Base-by-base conservation (phyloP, 495 filamentous ascomycete genomes). In the Lepraria neglecta region DNA sequence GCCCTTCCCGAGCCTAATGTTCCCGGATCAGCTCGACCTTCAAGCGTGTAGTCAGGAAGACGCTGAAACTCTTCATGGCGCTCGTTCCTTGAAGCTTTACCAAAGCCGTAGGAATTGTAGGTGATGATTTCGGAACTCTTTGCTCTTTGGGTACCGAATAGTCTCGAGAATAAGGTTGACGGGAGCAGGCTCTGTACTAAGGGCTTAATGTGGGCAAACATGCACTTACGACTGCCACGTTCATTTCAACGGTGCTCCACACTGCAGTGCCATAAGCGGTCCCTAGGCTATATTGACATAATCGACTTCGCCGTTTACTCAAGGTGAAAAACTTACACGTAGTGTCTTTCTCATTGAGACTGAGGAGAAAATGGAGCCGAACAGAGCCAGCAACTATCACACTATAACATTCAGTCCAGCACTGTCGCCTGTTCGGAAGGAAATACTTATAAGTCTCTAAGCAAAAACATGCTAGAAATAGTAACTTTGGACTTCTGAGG, bases 401-500 rank as follows among this genome's bases (percentile, higher is more conserved):
- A 40, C 53, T 56, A 42, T 0, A 0, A 10, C 0, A 3, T 11
- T 56, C 6, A 56, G 53, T 31, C 14, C 6, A 10, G n/a, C 0
- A 11, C 6, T 19, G 6, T 43, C 10, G 17, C 19, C 0, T 28
- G 31, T n/a, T n/a, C 33, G 1, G 12, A 40, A 40, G 6, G 9
- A 2, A 12, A 19, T 30, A 56, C 53, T n/a, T 56, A 56, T 33
- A 56, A 56, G 4, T 33, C 53, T 40, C 53, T 33, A 19, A 56
- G 21, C 7, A 56, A 9, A 14, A 56, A 56, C 53, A 56, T 56
- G 21, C 35, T n/a, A 19, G 53, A 33, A 56, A 42, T n/a, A 4
- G 35, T 33, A 56, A 40, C 53, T 52, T 75, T 76, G 60, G 74
- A 68, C 5, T 63, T 69, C 15, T 59, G 61, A 7, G 76, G 73